Evolutionary conservation across 1,139 yeast species (phyloP), one percentile per base, ranked within the genome.

Genomic region (Candida sanyaensis): DNA sequence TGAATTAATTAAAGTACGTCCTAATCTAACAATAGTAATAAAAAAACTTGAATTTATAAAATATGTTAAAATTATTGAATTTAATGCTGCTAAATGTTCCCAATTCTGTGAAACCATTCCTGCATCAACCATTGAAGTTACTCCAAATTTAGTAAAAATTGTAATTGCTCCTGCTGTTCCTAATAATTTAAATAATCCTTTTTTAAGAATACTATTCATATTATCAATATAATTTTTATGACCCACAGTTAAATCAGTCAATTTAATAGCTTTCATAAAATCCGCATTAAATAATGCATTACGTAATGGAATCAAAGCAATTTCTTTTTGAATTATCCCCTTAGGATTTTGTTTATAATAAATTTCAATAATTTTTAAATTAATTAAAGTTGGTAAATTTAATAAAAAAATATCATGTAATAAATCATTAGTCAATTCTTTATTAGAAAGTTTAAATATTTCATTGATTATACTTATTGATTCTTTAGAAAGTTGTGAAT

Each of bases 51-150:
- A 75, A 57, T 87, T 86, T 31, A 81, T 63, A 10, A 86, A 55
- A 59, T 87, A 88, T 0, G 91, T 82, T 37, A 80, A 66, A 9
- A 84, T 66, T 83, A 88, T 83, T 6, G 83, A 77, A 57, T 83
- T 82, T 37, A 86, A 67, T 2, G 86, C 77, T 9, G 78, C 69
- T 46, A 78, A 53, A 64, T 60, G 78, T 55, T 57, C 69, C 83
- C 72, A 78, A 39, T 54, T 66, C 50, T 58, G 71, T 48, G 63
- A 65, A 24, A 68, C 55, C 39, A 57, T 58, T 42, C 70, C 77
- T 57, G 52, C 60, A 31, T 64, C 80, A 43, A 63, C 74, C 30
- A 61, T 57, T 48, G 56, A 71, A 47, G 64, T 74, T 59, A 63
- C 65, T 1, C 79, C 80, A 49, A 64, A 58, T 50, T 74, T 74